Base-by-base conservation (phyloP, 257 asterid genomes). In the Thymus mandschuricus region DNA sequence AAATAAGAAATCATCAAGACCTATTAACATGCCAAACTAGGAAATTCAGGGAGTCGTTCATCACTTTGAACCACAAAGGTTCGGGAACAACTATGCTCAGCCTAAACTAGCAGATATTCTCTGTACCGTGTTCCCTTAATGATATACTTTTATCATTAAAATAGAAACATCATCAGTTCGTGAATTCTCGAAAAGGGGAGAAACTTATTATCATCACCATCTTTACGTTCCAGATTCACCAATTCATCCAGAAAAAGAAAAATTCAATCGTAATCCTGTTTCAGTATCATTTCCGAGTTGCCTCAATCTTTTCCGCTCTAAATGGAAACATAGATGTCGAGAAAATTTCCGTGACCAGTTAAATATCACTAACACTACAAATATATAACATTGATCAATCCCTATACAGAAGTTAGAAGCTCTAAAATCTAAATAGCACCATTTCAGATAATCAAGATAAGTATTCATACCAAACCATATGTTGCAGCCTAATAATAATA, bases 371-470 rank as follows among this genome's bases (percentile, higher is more conserved):
- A 21, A 15, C 13, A 43, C 6, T 33, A 13, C 61, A n/a, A 48
- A 59, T 6, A 59, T 6, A 66, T 13, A 66, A 33, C 30, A 46
- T 62, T 52, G 61, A 51, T 61, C 50, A 8, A 41, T 56, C 27
- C 74, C 57, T 56, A 1, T 68, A 54, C 68, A 45, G 28, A 8
- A 44, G 21, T 66, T 60, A 52, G 64, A 44, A 66, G 75, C 70
- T 51, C 38, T 31, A 59, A 21, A 34, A 2, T 49, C 62, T 50
- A 67, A 48, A 10, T 13, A 49, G 31, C 60, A 9, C 67, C 60
- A 43, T 45, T 30, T 72, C 49, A 45, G 28, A 21, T 10, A 50
- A 60, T 43, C 71, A 68, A 72, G 34, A 13, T 7, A 50, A 50
- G 48, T 29, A 56, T 44, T 12, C n/a, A 55, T 43, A 29, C 49